Evolutionary conservation across 805 yeast species (phyloP).

Genomic region (Pichia cephalocereana): DNA sequence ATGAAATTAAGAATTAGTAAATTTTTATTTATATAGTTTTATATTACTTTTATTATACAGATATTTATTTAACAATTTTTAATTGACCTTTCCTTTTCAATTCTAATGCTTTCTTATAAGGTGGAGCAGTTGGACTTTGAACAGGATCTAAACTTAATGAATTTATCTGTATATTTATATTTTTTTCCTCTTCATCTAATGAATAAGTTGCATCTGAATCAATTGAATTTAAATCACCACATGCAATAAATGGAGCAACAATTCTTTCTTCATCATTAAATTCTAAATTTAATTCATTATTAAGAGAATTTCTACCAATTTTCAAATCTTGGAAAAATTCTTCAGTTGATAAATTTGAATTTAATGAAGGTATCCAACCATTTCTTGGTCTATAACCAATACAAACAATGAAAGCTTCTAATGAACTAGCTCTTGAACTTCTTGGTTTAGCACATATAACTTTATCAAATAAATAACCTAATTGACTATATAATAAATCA

Average conservation of each 20-base stretch:
- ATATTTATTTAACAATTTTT: slow-evolving; percentile 16
- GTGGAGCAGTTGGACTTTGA: slow-evolving; percentile 94
- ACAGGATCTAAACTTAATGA: slow-evolving; percentile 72
- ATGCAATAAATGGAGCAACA: slow-evolving; percentile 89
- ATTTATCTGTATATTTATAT: too few species aligned
- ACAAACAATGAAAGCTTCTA: slow-evolving; percentile 92
- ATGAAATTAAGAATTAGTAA: slow-evolving; percentile 21
- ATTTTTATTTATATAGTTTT: too few species aligned
- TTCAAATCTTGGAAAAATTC: slow-evolving; percentile 64
- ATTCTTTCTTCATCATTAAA: slow-evolving; percentile 54
- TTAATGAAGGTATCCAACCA: slow-evolving; percentile 16
- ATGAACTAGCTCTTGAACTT: slow-evolving; percentile 87
- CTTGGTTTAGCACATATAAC: slow-evolving; percentile 96
- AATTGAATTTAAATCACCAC: slow-evolving; percentile 78
- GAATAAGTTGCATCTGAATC: slow-evolving; percentile 95
- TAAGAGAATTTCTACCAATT: slow-evolving; percentile 45
- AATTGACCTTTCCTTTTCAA: slow-evolving; percentile 69
- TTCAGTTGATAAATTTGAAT: slow-evolving; percentile 52
- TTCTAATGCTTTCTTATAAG: slow-evolving; percentile 87
- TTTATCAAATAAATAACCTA: slow-evolving; percentile 73
- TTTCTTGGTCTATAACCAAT: slow-evolving; percentile 46
- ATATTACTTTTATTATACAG: too few species aligned
- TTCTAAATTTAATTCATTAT: slow-evolving; percentile 31
- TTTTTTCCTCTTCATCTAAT: slow-evolving; percentile 32
- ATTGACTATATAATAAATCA: slow-evolving; percentile 85